Evolutionary conservation across 495 filamentous ascomycete genomes (phyloP).

Genomic region (Penicillium dipodomyicola): DNA sequence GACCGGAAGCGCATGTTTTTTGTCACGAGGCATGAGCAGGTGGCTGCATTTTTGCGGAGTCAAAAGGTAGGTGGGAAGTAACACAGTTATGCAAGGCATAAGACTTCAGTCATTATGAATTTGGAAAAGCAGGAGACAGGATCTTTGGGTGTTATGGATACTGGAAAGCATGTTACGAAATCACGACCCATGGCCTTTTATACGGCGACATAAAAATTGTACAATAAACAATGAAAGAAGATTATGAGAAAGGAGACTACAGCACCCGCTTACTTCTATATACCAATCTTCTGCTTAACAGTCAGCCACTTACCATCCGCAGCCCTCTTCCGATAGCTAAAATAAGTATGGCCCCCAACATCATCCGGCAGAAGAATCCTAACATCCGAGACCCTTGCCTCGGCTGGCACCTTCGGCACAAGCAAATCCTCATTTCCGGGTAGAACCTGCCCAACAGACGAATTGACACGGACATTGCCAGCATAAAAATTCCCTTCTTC

Average conservation of each 20-base stretch:
- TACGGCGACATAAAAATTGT: constrained; percentile 8
- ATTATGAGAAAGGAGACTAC: neutral
- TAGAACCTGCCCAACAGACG: neutral
- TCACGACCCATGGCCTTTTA: constrained; percentile 5
- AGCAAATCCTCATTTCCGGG: constrained; percentile 6
- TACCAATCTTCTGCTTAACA: constrained; percentile 5
- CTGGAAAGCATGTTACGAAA: constrained; percentile 8
- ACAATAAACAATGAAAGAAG: constrained; percentile 2
- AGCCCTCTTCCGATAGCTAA: constrained; percentile 15
- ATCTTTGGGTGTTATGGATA: neutral
- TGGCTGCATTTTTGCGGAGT: constrained; percentile 73
- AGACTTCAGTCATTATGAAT: neutral
- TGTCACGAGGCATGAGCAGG: constrained; percentile 79
- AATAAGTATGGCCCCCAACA: constrained; percentile 9
- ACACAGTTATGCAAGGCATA: neutral
- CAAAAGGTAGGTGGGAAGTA: constrained; percentile 32
- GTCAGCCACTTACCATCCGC: constrained; percentile 4
- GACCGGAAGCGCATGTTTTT: constrained; percentile 80
- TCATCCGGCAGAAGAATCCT: constrained; percentile 16
- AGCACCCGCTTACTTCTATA: neutral
- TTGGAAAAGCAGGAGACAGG: neutral
- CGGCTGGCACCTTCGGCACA: constrained; percentile 1
- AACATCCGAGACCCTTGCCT: constrained; percentile 15
- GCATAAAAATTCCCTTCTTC: constrained; percentile 21
- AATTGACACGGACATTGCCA: constrained; percentile 12